These are phyloP conservation scores for Metschnikowia shivogae DNA, from an alignment of 805 yeast species.

Conservation along the genomic window DNA sequence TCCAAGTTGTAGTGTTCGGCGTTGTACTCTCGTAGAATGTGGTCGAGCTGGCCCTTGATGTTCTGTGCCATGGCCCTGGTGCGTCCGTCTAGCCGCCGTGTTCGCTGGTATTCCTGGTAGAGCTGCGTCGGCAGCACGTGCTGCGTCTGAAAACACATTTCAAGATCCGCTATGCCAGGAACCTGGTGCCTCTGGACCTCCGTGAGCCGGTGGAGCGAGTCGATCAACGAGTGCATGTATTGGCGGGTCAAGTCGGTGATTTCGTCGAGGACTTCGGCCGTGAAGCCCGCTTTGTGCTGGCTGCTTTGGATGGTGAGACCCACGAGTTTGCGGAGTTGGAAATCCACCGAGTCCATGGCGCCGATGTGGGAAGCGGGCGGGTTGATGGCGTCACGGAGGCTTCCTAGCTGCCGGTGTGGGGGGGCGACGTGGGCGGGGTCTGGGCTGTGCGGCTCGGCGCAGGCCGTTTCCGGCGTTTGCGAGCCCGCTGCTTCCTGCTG, in stretches of 20 bases:
- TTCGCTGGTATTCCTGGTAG: slow-evolving; percentile 28
- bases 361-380: slow-evolving; percentile 1
- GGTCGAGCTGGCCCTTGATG: slow-evolving; percentile 8
- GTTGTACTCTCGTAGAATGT: slow-evolving; percentile 13
- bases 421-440: slow-evolving; percentile 9
- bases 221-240: slow-evolving; percentile 35
- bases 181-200: slow-evolving; percentile 56
- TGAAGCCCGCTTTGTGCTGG: slow-evolving; percentile 15
- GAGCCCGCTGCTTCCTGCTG: background rate
- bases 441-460: background rate
- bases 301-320: slow-evolving; percentile 23
- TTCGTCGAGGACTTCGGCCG: slow-evolving; percentile 28
- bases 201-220: slow-evolving; percentile 45
- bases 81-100: slow-evolving; percentile 2
- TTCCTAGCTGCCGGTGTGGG: slow-evolving; percentile 8
- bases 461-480: background rate
- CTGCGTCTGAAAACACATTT: slow-evolving; percentile 41
- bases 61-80: slow-evolving; percentile 5
- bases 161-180: slow-evolving; percentile 52
- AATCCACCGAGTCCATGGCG: slow-evolving; percentile 20
- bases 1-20: slow-evolving; percentile 23
- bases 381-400: slow-evolving; percentile 2
- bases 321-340: slow-evolving; percentile 27
- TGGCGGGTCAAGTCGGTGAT: slow-evolving; percentile 25
- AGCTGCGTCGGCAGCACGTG: slow-evolving; percentile 39